phyloP scores from a whole-genome alignment of 23 red algal species.

The Gracilaria caudata region DNA sequence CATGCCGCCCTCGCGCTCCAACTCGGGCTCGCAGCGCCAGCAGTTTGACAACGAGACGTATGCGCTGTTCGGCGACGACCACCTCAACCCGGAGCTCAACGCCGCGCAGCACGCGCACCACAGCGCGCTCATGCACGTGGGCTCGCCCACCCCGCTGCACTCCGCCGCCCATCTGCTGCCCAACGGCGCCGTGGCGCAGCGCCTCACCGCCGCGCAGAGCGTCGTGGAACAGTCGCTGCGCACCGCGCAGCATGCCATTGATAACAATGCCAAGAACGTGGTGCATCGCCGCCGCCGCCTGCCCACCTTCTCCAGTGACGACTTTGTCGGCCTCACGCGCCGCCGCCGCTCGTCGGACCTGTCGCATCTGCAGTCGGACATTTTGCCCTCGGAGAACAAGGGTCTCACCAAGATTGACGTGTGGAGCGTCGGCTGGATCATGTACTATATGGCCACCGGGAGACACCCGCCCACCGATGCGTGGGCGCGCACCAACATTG shows the following conservation, averaged over 20 bases:
- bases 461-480: constrained; percentile 49
- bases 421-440: constrained; percentile 60
- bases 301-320: constrained; percentile 25
- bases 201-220: constrained; percentile 10
- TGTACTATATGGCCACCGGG: constrained; percentile 70
- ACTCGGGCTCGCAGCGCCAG: constrained; percentile 31
- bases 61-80: constrained; percentile 54
- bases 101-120: constrained; percentile 1
- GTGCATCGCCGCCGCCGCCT: constrained; percentile 1
- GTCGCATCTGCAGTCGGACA: not conserved
- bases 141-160: constrained; percentile 14
- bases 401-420: constrained; percentile 44
- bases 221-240: constrained; percentile 27
- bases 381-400: not conserved
- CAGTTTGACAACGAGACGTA: constrained; percentile 37
- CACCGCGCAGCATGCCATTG: constrained; percentile 24
- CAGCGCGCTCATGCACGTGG: not conserved
- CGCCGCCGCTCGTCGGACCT: constrained; percentile 16
- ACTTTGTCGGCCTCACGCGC: constrained; percentile 10
- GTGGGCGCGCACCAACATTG: constrained; percentile 18
- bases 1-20: constrained; percentile 38
- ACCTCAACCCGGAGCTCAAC: constrained; percentile 21
- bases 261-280: not conserved
- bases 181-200: constrained; percentile 21
- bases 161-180: constrained; percentile 14